Percentiles rank a stretch among this genome's conserved stretches.
Evolutionary conservation across 371 early-diverging fungal genomes (phyloP).

Genomic region (Mucor sp.): DNA sequence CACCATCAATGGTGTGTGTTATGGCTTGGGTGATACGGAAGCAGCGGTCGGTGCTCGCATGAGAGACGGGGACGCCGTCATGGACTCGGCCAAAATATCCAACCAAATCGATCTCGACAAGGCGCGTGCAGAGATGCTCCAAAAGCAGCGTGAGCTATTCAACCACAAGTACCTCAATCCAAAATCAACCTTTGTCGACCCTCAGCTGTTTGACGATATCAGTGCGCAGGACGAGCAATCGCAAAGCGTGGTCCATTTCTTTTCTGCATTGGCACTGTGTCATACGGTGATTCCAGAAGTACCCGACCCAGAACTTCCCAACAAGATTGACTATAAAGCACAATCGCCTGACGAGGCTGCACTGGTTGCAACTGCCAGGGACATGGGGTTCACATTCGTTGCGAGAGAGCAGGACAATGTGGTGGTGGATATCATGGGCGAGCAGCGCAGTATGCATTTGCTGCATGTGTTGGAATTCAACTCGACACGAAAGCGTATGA

Average conservation of each 20-base stretch:
- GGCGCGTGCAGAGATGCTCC: constrained; percentile 41
- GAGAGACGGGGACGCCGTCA: constrained; percentile 23
- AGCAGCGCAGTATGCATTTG: constrained; percentile 60
- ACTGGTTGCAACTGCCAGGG: constrained; percentile 85
- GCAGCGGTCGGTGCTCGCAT: constrained; percentile 45
- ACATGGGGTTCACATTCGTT: constrained; percentile 87
- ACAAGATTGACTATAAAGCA: constrained; percentile 79
- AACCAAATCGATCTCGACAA: constrained; percentile 32
- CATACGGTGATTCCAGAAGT: constrained; percentile 77
- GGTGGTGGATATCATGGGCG: constrained; percentile 74
- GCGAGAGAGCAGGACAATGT: constrained; percentile 72
- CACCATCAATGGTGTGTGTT: constrained; percentile 81
- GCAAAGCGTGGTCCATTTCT: constrained; percentile 60
- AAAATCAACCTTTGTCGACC: constrained; percentile 49
- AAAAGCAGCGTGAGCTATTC: constrained; percentile 43
- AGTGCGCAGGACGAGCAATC: constrained; percentile 40
- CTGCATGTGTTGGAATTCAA: constrained; percentile 87
- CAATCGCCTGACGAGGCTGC: constrained; percentile 97
- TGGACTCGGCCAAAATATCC: constrained; percentile 20
- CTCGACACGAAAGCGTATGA: constrained; percentile 88
- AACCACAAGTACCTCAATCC: constrained; percentile 46
- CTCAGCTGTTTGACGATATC: constrained; percentile 45
- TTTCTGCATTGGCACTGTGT: constrained; percentile 79
- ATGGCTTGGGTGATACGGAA: constrained; percentile 66
- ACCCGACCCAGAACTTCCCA: constrained; percentile 42